These are phyloP conservation scores for Cyberlindnera veronae DNA, from an alignment of 805 yeast genomes.

Conservation along the genomic window DNA sequence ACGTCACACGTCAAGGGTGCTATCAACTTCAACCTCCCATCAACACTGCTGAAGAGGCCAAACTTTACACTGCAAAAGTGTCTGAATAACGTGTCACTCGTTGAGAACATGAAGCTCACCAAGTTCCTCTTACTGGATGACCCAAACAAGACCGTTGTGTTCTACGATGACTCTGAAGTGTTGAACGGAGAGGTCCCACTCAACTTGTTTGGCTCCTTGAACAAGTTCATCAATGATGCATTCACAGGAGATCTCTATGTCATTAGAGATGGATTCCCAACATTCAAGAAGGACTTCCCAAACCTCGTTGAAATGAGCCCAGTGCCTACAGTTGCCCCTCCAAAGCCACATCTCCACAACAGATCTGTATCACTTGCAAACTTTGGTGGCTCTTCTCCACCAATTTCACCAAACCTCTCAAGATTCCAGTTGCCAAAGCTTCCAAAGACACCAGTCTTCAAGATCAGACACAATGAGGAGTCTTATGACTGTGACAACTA, in stretches of 20 bases:
- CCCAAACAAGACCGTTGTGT: constrained; percentile 13
- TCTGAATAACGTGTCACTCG: constrained; percentile 53
- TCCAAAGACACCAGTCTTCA: constrained; percentile 41
- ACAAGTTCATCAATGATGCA: constrained; percentile 41
- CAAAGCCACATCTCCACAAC: constrained; percentile 13
- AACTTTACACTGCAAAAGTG: constrained; percentile 65
- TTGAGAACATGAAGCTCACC: constrained; percentile 44
- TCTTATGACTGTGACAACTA: constrained; percentile 21
- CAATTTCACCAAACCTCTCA: constrained; percentile 32
- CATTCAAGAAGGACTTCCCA: constrained; percentile 32
- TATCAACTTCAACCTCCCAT: constrained; percentile 79
- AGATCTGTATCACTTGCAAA: constrained; percentile 24
- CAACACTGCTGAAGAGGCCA: constrained; percentile 77
- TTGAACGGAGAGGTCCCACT: constrained; percentile 30
- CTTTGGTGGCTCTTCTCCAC: constrained; percentile 9
- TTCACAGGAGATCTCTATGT: constrained; percentile 42
- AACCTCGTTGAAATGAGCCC: constrained; percentile 20
- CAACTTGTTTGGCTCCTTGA: constrained; percentile 43
- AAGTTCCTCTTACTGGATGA: constrained; percentile 29
- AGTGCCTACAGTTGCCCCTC: constrained; percentile 1
- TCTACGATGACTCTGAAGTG: constrained; percentile 24
- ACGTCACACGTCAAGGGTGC: constrained; percentile 56
- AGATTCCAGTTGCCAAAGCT: constrained; percentile 52
- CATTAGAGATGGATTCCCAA: constrained; percentile 39
- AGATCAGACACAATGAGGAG: constrained; percentile 55